Percentiles rank a stretch among this genome's conserved stretches.
Evolutionary conservation across 1,139 yeast species (phyloP).

Genomic region (Pichia sp.): DNA sequence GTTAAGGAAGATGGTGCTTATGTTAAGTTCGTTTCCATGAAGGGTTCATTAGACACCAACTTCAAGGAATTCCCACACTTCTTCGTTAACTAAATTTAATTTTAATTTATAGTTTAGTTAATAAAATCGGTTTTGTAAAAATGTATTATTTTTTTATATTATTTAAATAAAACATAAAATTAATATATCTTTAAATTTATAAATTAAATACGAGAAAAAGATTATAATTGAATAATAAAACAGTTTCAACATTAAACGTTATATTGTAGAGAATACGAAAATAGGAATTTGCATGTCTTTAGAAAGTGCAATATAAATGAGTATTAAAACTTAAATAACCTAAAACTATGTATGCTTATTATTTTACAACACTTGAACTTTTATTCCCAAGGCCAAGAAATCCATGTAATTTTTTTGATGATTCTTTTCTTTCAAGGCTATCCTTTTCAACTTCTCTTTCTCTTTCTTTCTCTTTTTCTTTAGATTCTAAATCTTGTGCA

Average conservation of each 20-base stretch:
- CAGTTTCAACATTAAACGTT: not conserved
- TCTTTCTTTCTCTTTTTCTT: conserved; percentile 5
- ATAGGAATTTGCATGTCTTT: not conserved
- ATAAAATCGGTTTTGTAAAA: conserved; percentile 4
- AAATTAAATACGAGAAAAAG: not conserved
- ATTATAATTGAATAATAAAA: too few species aligned
- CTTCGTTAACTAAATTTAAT: conserved; percentile 44
- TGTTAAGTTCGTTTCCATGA: conserved; percentile 95
- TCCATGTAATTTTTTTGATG: conserved; percentile 12
- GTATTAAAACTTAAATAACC: not conserved
- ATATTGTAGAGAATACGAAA: not conserved
- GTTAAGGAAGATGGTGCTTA: conserved; percentile 99
- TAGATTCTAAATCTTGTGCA: conserved; percentile 18
- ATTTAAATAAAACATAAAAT: not conserved
- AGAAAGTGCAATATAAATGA: not conserved
- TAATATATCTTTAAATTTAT: not conserved
- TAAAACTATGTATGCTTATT: not conserved
- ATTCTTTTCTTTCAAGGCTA: not conserved
- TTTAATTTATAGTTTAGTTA: not conserved
- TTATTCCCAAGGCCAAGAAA: conserved; percentile 13
- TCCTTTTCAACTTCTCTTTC: conserved; percentile 4
- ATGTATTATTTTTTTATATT: conserved; percentile 1
- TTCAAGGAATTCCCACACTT: conserved; percentile 92
- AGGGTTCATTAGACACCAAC: conserved; percentile 93
- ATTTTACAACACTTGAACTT: not conserved